Evolutionary conservation across 306 rosid genomes (phyloP), one percentile per base, ranked within the genome.

Genomic region (Trichosanthes cucumerina): DNA sequence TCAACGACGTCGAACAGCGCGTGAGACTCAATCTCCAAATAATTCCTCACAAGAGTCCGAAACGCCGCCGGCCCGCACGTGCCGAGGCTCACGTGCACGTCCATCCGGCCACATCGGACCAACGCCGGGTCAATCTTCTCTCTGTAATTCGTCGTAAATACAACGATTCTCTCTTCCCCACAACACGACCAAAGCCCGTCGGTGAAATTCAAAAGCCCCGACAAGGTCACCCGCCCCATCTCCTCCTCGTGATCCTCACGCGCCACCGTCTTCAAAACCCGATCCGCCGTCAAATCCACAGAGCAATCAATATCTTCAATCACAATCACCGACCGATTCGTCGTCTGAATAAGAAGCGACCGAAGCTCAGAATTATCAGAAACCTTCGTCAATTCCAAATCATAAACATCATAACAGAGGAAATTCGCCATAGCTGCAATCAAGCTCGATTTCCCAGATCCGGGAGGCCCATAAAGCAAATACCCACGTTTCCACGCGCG

Each of bases 401-500:
- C 97, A 46, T 89, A 93, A 9, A 93, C 96, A 77, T 93, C 98
- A 70, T 93, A 93, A 62, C 97, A 93, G 75, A 93, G 91, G 53
- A 84, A 88, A 73, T 93, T 93, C 23, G 96, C 96, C 90, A 93
- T 93, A 16, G 98, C 97, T 0, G 97, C 97, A 12, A 93, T 93
- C 63, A 93, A 81, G 77, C 97, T 91, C 4, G 98, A 93, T 80
- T 93, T 93, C 9, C 98, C 98, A 12, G 98, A 85, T 7, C 98
- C 98, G 0, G 98, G 98, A 4, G 91, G 97, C 2, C 98, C 98
- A 31, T 93, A 83, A 1, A 93, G 91, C 68, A 91, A 77, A 77
- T 93, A 93, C 9, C 98, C 98, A 1, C 97, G 90, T 18, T 93
- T 93, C 98, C 98, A 93, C 0, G 98, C 97, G 3, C 97, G 89